phyloP scores from a whole-genome alignment of 225 moss, liverwort and hornwort genomes.

The Sphagnum tenellum region DNA sequence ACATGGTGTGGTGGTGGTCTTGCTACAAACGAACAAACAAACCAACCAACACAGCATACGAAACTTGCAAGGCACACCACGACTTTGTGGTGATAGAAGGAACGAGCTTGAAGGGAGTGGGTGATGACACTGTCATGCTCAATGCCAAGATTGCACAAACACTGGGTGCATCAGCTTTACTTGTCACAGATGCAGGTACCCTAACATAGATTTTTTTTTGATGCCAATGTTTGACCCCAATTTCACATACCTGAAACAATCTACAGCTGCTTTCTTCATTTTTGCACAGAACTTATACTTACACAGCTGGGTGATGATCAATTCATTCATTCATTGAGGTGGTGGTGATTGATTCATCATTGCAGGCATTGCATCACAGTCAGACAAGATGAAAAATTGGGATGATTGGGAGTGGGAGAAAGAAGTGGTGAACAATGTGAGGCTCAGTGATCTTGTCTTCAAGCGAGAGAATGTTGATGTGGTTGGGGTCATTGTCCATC shows the following conservation, averaged over 20 bases:
- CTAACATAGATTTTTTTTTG: background rate
- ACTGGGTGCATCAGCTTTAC: conserved; percentile 68
- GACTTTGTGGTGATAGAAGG: conserved; percentile 86
- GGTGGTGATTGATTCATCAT: no score
- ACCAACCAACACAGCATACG: conserved; percentile 42
- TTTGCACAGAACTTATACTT: background rate
- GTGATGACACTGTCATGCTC: conserved; percentile 65
- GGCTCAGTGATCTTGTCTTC: conserved; percentile 63
- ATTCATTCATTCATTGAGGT: no score
- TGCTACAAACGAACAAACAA: no score
- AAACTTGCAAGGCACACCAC: conserved; percentile 57
- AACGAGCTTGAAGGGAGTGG: conserved; percentile 80
- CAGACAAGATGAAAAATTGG: conserved; percentile 24
- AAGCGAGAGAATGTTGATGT: conserved; percentile 76
- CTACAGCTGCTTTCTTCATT: no score
- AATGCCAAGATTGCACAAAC: conserved; percentile 78
- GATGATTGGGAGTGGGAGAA: conserved; percentile 59
- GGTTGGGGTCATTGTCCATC: conserved; percentile 65
- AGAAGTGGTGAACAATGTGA: conserved; percentile 64
- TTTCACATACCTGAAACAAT: no score
- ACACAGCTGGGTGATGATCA: background rate
- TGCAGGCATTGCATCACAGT: conserved; percentile 46
- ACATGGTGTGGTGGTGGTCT: no score
- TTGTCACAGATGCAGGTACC: conserved; percentile 73
- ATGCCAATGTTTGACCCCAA: no score